Evolutionary conservation across 352 stramenopile genomes (phyloP).

Genomic region (Phytophthora idaei): DNA sequence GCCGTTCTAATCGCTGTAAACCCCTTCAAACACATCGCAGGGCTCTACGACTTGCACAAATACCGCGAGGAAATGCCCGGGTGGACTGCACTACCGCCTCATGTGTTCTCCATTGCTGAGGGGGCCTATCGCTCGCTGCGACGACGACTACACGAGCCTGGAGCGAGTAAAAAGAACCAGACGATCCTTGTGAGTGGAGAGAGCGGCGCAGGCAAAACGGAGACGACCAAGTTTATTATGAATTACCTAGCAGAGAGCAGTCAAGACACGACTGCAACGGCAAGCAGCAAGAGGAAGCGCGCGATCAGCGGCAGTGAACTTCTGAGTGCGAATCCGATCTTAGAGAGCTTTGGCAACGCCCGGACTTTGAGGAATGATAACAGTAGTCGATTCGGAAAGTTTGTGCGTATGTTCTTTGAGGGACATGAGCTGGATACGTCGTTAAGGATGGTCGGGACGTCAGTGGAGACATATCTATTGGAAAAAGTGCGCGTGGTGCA

Average conservation of each 20-base stretch:
- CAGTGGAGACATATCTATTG: slow-evolving; percentile 90
- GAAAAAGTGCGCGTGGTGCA: slow-evolving; percentile 92
- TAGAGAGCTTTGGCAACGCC: slow-evolving; percentile 88
- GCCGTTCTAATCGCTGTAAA: slow-evolving; percentile 82
- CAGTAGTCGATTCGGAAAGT: slow-evolving; percentile 88
- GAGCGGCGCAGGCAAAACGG: slow-evolving; percentile 95
- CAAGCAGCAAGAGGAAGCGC: slow-evolving; percentile 19
- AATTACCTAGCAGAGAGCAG: slow-evolving; percentile 58
- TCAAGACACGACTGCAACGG: slow-evolving; percentile 8
- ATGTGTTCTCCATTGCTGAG: slow-evolving; percentile 85
- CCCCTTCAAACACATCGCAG: slow-evolving; percentile 74
- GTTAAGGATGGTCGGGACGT: slow-evolving; percentile 71
- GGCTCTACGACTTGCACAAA: slow-evolving; percentile 63
- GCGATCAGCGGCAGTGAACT: slow-evolving; percentile 64
- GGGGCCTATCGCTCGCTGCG: slow-evolving; percentile 69
- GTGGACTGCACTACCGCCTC: slow-evolving; percentile 51
- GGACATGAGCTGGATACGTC: slow-evolving; percentile 34
- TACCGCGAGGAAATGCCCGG: slow-evolving; percentile 42
- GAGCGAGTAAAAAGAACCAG: slow-evolving; percentile 83
- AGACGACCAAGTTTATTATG: slow-evolving; percentile 94
- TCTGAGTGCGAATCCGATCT: slow-evolving; percentile 84
- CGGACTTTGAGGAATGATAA: slow-evolving; percentile 84
- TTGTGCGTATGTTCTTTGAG: slow-evolving; percentile 88
- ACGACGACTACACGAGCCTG: slow-evolving; percentile 40
- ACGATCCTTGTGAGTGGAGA: slow-evolving; percentile 97